These are phyloP conservation scores for Diplotaxis tenuifolia DNA, from an alignment of 345 rosid species.

Conservation along the genomic window DNA sequence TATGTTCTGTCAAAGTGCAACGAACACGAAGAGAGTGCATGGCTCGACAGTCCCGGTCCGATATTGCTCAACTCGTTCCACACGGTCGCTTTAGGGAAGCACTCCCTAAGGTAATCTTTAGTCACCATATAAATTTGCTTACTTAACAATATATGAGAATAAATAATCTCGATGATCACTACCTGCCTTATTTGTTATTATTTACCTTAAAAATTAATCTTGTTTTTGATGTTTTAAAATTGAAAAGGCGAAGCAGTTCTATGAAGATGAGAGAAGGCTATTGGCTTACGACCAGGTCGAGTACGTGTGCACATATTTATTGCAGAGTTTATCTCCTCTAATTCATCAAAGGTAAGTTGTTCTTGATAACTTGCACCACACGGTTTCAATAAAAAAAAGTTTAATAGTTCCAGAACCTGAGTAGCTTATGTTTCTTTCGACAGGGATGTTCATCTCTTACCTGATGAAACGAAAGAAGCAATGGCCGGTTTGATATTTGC, in stretches of 20 bases:
- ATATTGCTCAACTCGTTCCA: constrained; percentile 34
- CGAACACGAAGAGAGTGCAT: constrained; percentile 38
- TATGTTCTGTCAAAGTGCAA: constrained; percentile 24
- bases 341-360: constrained; percentile 10
- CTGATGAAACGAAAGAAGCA: constrained; percentile 35
- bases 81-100: constrained; percentile 27
- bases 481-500: constrained; percentile 42
- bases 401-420: not conserved
- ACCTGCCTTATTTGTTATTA: not conserved
- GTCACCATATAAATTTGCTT: not conserved
- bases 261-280: constrained; percentile 36
- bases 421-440: not conserved
- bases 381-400: not conserved
- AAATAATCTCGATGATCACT: not conserved
- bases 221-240: not conserved
- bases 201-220: not conserved
- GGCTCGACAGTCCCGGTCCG: constrained; percentile 32
- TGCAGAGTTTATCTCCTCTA: constrained; percentile 5
- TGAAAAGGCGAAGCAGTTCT: constrained; percentile 34
- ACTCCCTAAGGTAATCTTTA: constrained; percentile 30
- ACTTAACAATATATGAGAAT: not conserved
- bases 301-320: constrained; percentile 29
- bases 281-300: constrained; percentile 42
- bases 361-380: not conserved
- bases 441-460: constrained; percentile 29